Conservation (phyloP, 2,329 filamentous ascomycete species). For the Davidsoniella eucalypti region DNA sequence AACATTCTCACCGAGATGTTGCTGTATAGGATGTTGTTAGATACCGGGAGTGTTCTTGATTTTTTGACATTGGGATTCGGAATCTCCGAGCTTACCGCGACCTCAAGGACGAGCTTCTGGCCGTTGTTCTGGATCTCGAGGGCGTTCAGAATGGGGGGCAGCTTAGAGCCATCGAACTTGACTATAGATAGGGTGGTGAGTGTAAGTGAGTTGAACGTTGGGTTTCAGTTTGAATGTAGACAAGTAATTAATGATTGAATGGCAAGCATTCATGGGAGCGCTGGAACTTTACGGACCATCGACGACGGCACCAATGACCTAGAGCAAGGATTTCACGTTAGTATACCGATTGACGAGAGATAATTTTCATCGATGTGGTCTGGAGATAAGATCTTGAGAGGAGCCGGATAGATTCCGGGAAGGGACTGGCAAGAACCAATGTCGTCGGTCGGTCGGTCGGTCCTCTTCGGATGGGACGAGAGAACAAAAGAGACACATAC, state of each 20-base stretch:
- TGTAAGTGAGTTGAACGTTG: constrained; percentile 11
- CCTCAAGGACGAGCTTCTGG: constrained; percentile 90
- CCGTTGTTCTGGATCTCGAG: constrained; percentile 81
- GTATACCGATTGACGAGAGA: constrained; percentile 12
- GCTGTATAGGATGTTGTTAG: constrained; percentile 36
- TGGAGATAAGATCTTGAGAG: no score
- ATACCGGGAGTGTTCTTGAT: background rate
- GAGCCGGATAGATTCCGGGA: no score
- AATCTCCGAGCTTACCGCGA: constrained; percentile 50
- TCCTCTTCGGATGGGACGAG: background rate
- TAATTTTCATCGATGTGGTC: no score
- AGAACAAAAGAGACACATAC: constrained; percentile 23
- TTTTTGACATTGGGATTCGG: constrained; percentile 9
- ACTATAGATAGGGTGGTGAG: constrained; percentile 36
- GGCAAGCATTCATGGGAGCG: constrained; percentile 13
- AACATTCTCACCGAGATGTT: constrained; percentile 99
- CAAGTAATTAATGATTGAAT: constrained; percentile 10
- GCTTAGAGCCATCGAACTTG: constrained; percentile 89
- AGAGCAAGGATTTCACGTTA: constrained; percentile 44
- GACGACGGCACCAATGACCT: constrained; percentile 98
- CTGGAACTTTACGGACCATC: constrained; percentile 53
- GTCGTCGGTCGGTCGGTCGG: no score
- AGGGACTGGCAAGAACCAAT: no score
- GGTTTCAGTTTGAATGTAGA: background rate
- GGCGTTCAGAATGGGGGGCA: constrained; percentile 95